phyloP scores from a whole-genome alignment of 179 eudicot genomes.

The Beta macrorhiza region DNA sequence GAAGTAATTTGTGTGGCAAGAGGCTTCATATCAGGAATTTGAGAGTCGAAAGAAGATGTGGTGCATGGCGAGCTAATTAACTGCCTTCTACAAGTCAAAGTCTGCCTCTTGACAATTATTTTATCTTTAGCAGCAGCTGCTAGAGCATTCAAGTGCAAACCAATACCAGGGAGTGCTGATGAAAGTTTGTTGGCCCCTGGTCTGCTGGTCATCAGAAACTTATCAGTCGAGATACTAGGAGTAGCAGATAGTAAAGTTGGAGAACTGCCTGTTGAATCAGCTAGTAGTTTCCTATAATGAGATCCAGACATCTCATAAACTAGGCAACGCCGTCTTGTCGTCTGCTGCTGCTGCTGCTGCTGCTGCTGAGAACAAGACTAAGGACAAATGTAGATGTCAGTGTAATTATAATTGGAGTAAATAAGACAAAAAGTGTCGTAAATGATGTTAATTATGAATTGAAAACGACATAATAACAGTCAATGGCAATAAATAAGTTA shows the following conservation, averaged over 20 bases:
- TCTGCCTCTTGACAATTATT: conserved; percentile 45
- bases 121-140: conserved; percentile 56
- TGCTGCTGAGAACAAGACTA: conserved; percentile 33
- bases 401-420: conserved; percentile 8
- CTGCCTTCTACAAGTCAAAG: conserved; percentile 47
- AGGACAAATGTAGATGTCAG: conserved; percentile 14
- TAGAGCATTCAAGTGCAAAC: conserved; percentile 85
- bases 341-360: conserved; percentile 65
- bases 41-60: conserved; percentile 29
- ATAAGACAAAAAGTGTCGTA: not conserved
- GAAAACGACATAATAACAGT: not conserved
- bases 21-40: conserved; percentile 32
- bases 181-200: conserved; percentile 40
- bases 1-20: conserved; percentile 26
- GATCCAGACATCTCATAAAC: conserved; percentile 78
- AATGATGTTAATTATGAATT: not conserved
- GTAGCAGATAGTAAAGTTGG: conserved; percentile 38
- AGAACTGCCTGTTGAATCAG: conserved; percentile 41
- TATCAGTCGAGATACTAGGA: conserved; percentile 32
- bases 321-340: conserved; percentile 70
- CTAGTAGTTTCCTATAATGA: conserved; percentile 43
- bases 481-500: not conserved
- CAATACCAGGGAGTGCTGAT: conserved; percentile 67
- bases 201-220: conserved; percentile 33
- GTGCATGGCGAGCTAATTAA: conserved; percentile 42